Conservation (phyloP, 108 stramenopile species). For the Phaeodactylum tricornutum region DNA sequence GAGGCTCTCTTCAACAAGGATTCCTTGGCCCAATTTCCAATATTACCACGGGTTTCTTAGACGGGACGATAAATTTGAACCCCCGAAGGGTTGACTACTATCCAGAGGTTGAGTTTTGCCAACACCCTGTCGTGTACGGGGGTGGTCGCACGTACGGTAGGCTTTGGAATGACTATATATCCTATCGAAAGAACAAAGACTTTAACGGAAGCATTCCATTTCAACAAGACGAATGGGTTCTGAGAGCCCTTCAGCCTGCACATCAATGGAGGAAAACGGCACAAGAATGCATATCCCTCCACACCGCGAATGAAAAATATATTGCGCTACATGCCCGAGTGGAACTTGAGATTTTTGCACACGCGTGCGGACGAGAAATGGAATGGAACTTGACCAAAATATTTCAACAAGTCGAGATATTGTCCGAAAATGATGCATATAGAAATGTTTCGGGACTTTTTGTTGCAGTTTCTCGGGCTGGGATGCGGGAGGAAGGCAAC, state of each 20-base stretch:
- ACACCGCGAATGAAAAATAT: slow-evolving; percentile 6
- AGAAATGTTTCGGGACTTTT: slow-evolving; percentile 12
- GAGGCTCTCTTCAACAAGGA: too few relatives aligned
- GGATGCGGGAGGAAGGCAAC: slow-evolving; percentile 10
- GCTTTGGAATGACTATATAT: slow-evolving; percentile 25
- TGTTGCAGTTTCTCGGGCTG: slow-evolving; percentile 15
- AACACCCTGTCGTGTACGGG: slow-evolving; percentile 24
- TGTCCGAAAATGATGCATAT: slow-evolving; percentile 1
- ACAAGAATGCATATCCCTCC: slow-evolving; percentile 10
- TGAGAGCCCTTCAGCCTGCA: slow-evolving; percentile 18
- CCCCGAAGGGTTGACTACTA: slow-evolving; percentile 22
- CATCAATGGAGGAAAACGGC: slow-evolving; percentile 21
- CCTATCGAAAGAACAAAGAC: not conserved
- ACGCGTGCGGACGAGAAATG: slow-evolving; percentile 42
- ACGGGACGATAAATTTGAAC: too few relatives aligned
- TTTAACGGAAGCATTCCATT: not conserved
- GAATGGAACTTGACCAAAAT: slow-evolving; percentile 47
- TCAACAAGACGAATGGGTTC: slow-evolving; percentile 4
- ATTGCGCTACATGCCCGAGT: slow-evolving; percentile 68
- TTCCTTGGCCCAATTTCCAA: slow-evolving; percentile 17
- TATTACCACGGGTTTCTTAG: not conserved
- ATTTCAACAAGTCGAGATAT: slow-evolving; percentile 26
- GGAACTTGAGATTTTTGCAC: slow-evolving; percentile 61
- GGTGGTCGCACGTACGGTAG: slow-evolving; percentile 23
- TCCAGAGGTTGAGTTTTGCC: slow-evolving; percentile 13